Percentiles rank a stretch among this genome's conserved stretches.
Conservation (phyloP, 1,139 yeast species). For the Scheffersomyces titani region DNA sequence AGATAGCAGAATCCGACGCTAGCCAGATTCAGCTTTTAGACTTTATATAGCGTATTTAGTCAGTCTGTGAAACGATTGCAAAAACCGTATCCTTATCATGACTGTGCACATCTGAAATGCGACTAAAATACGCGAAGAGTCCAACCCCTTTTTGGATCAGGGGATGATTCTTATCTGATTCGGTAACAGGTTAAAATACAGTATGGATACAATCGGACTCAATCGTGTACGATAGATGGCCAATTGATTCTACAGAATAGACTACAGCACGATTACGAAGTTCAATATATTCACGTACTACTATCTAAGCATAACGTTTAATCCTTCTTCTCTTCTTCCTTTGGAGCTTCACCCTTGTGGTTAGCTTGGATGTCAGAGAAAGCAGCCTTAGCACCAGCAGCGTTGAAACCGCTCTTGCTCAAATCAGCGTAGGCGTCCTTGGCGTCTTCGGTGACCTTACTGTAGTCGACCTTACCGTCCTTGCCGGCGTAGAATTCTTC, state of each 20-base stretch:
- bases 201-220: too few relatives aligned
- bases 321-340: not conserved
- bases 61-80: not conserved
- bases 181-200: not conserved
- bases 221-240: too few relatives aligned
- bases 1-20: too few relatives aligned
- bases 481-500: constrained; percentile 16
- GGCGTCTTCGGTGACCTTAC: constrained; percentile 30
- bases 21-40: not conserved
- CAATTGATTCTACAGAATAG: too few relatives aligned
- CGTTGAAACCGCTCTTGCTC: constrained; percentile 30
- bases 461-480: constrained; percentile 17
- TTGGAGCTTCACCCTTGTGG: constrained; percentile 1
- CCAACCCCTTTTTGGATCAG: not conserved
- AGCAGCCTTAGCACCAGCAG: constrained; percentile 37
- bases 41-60: not conserved
- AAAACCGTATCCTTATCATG: not conserved
- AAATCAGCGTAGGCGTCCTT: constrained; percentile 34
- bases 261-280: not conserved
- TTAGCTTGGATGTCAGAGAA: constrained; percentile 21
- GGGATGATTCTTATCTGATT: not conserved
- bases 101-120: not conserved
- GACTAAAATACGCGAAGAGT: not conserved
- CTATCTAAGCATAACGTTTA: not conserved
- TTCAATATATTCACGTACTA: not conserved